A percentile compares a stretch with the other conserved stretches of the same genome.
Conservation (phyloP, 768 basidiomycete species). For the Sarcodon aspratus region DNA sequence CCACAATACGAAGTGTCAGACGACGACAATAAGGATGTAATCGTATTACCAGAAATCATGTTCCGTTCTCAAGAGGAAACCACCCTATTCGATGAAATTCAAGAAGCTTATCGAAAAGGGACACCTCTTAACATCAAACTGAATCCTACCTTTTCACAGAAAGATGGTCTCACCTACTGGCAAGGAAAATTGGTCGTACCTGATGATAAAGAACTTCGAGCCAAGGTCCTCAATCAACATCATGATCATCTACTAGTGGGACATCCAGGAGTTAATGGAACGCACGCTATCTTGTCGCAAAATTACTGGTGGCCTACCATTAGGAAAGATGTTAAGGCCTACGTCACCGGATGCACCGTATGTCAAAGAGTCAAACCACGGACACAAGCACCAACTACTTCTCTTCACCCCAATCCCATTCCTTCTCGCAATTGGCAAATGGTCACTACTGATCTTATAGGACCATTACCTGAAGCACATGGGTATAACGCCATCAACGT, state of each 20-base stretch:
- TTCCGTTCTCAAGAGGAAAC: no score
- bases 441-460: slow-evolving; percentile 14
- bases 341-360: slow-evolving; percentile 15
- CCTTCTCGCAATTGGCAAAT: slow-evolving; percentile 15
- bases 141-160: no score
- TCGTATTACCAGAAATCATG: neutral
- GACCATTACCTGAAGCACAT: slow-evolving; percentile 10
- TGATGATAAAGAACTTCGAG: no score
- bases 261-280: no score
- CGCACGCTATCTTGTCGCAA: slow-evolving; percentile 1
- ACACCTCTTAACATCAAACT: no score
- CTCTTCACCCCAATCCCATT: slow-evolving; percentile 3
- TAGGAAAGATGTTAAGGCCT: slow-evolving; percentile 11
- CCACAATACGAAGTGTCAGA: neutral
- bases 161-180: no score
- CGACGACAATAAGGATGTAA: neutral
- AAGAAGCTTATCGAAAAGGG: no score
- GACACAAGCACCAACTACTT: slow-evolving; percentile 8
- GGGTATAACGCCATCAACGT: slow-evolving; percentile 10
- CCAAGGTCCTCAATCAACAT: no score
- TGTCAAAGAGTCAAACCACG: slow-evolving; percentile 13
- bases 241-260: no score
- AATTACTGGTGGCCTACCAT: slow-evolving; percentile 18
- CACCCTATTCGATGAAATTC: no score
- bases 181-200: no score